Evolutionary conservation across 2,329 filamentous ascomycete genomes (phyloP).

Genomic region (Hawksworthiomyces lignivorus): DNA sequence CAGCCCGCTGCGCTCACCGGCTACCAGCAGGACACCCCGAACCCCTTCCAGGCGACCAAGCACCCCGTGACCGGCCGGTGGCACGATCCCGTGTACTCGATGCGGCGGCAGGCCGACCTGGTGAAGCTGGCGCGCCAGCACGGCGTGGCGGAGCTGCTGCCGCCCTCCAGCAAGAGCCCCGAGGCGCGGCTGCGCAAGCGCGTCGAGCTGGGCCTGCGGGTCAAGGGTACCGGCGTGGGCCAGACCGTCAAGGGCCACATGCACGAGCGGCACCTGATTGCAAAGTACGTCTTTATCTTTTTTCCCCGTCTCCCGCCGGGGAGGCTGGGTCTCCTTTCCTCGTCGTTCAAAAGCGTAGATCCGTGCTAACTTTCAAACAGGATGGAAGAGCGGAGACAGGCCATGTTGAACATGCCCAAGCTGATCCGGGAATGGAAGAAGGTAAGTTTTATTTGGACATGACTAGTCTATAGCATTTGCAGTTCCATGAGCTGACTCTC

Average conservation of each 20-base stretch:
- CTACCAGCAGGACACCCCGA: conserved; percentile 52
- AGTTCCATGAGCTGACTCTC: conserved; percentile 26
- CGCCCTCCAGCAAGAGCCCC: conserved; percentile 67
- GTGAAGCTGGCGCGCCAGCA: conserved; percentile 75
- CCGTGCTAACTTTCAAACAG: conserved; percentile 29
- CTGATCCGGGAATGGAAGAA: conserved; percentile 91
- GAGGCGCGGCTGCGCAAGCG: conserved; percentile 62
- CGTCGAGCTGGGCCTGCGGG: conserved; percentile 70
- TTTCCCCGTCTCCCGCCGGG: neutral
- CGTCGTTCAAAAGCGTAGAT: no score
- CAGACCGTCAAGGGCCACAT: conserved; percentile 92
- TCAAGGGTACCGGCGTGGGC: conserved; percentile 89
- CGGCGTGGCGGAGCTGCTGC: conserved; percentile 74
- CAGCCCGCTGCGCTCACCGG: conserved; percentile 26
- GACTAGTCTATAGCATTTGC: neutral
- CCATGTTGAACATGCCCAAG: conserved; percentile 91
- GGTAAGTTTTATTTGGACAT: conserved; percentile 47
- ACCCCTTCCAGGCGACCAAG: conserved; percentile 76
- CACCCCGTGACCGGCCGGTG: conserved; percentile 73
- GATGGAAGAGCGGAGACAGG: conserved; percentile 81
- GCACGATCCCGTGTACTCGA: conserved; percentile 75
- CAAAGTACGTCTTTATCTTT: conserved; percentile 44
- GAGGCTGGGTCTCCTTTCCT: no score
- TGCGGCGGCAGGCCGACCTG: conserved; percentile 82
- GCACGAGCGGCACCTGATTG: conserved; percentile 80